A percentile compares a stretch with the other conserved stretches of the same genome.
Conservation (phyloP, 148 eudicot species). For the Rhododendron henanense region DNA sequence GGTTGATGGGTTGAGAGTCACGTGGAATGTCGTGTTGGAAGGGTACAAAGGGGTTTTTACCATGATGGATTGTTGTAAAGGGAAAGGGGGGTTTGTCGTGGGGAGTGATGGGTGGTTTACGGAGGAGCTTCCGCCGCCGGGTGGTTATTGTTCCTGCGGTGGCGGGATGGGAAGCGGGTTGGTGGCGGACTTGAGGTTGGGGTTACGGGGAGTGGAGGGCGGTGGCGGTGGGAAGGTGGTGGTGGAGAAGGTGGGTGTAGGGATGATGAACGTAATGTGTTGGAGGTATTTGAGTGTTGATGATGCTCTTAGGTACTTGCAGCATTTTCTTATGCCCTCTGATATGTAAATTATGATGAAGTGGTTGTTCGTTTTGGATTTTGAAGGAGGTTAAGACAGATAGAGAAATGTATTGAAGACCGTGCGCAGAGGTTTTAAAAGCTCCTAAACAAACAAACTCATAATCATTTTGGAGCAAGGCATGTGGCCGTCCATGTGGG, state of each 20-base stretch:
- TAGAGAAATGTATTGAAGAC: too few species aligned
- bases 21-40: conserved; percentile 52
- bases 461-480: too few species aligned
- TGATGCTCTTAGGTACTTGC: conserved; percentile 63
- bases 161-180: conserved; percentile 42
- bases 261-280: conserved; percentile 49
- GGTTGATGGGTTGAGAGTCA: conserved; percentile 36
- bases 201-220: conserved; percentile 18
- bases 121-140: conserved; percentile 57
- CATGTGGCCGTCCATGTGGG: too few species aligned
- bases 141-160: background rate
- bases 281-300: conserved; percentile 65
- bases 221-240: conserved; percentile 12
- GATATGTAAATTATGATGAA: background rate
- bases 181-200: conserved; percentile 56
- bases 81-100: conserved; percentile 40
- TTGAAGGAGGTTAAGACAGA: too few species aligned
- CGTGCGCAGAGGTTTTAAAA: too few species aligned
- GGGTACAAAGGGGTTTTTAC: conserved; percentile 56
- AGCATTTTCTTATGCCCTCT: conserved; percentile 53
- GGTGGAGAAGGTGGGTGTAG: conserved; percentile 62
- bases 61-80: conserved; percentile 44
- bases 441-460: too few species aligned
- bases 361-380: too few species aligned
- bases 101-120: conserved; percentile 72